Base-by-base conservation (phyloP, 768 basidiomycete species). In the Rhodotorula taiwanensis region DNA sequence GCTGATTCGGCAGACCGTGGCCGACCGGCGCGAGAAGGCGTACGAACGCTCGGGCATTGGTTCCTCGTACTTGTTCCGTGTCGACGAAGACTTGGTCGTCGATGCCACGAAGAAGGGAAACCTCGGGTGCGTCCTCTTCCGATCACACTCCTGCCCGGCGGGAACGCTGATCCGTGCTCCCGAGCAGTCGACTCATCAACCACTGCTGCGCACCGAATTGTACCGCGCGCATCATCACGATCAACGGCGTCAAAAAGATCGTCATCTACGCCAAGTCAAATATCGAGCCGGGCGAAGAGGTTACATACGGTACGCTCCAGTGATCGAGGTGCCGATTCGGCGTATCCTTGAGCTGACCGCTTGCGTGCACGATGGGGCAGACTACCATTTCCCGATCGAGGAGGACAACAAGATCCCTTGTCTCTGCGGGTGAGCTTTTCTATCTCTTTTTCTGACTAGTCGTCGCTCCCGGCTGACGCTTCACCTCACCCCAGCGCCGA, bases 81-180 rank as follows among this genome's bases (percentile, higher is more conserved):
- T 99, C 71, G 95, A 99, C 76, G 93, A 95, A 74, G 94, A 99
- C 75, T 78, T 92, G 70, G 93, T 98, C 62, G 94, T 97, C 73
- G 95, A 99, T 77, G 95, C 95, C 4, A 99, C 95, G 50, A 95
- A 94, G 84, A 94, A 92, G 79, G 95, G 95, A 33, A 95, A 93
- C 77, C 86, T 99, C 73, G 94, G 93, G 92, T 94, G 75, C 64
- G 89, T 83, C 49, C 52, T n/a, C n/a, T n/a, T n/a, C n/a, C 31
- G 52, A 63, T 52, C 51, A 16, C 50, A 36, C 55, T 43, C 61
- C 31, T 53, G 55, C 43, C 44, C 36, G 56, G 20, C 43, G 52
- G 10, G 3, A 0, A 59, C 62, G 69, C 68, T 15, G 23, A 59
- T 49, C n/a, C n/a, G n/a, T 16, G 8, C 16, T 33, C 47, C 15